These are phyloP conservation scores for Aspergillus fumigatiaffinis DNA, from an alignment of 2,329 filamentous ascomycete species.

Conservation along the genomic window DNA sequence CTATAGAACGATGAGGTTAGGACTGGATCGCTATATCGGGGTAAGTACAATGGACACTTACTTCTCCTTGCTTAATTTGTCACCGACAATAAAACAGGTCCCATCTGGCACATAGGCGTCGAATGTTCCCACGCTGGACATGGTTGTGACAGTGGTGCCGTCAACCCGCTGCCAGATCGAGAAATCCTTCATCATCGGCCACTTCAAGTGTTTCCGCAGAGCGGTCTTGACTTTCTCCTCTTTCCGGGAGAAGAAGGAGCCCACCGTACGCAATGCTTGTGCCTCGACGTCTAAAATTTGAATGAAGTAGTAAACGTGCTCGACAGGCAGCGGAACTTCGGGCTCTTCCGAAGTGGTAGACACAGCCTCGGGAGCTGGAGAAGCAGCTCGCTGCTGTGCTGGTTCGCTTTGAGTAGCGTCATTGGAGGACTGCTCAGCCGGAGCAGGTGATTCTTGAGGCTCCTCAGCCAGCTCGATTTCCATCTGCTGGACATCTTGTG, in stretches of 20 bases:
- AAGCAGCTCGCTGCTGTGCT: slow-evolving; percentile 3
- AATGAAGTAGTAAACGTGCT: slow-evolving; percentile 46
- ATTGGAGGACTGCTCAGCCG: slow-evolving; percentile 4
- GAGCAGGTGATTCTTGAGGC: slow-evolving; percentile 7
- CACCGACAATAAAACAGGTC: slow-evolving; percentile 40
- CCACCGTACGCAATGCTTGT: slow-evolving; percentile 39
- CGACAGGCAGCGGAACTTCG: slow-evolving; percentile 24
- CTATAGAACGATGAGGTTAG: slow-evolving; percentile 14
- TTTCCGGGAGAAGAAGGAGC: slow-evolving; percentile 40
- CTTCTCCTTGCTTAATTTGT: slow-evolving; percentile 36
- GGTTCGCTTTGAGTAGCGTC: slow-evolving; percentile 7
- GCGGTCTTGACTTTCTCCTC: slow-evolving; percentile 39
- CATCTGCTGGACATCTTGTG: slow-evolving; percentile 24
- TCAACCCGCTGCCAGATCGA: slow-evolving; percentile 43
- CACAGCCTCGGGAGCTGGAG: slow-evolving; percentile 10
- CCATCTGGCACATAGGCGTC: slow-evolving; percentile 35
- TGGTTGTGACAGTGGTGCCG: slow-evolving; percentile 30
- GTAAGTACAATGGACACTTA: slow-evolving; percentile 19
- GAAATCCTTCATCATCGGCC: slow-evolving; percentile 38
- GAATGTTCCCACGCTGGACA: slow-evolving; percentile 35
- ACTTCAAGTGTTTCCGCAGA: slow-evolving; percentile 37
- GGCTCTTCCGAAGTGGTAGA: slow-evolving; percentile 10
- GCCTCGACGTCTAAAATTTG: slow-evolving; percentile 51
- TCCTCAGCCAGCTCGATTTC: slow-evolving; percentile 12
- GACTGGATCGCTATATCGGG: neutral